These are phyloP conservation scores for Suillus bovinus DNA, from an alignment of 768 basidiomycete genomes.

Conservation along the genomic window DNA sequence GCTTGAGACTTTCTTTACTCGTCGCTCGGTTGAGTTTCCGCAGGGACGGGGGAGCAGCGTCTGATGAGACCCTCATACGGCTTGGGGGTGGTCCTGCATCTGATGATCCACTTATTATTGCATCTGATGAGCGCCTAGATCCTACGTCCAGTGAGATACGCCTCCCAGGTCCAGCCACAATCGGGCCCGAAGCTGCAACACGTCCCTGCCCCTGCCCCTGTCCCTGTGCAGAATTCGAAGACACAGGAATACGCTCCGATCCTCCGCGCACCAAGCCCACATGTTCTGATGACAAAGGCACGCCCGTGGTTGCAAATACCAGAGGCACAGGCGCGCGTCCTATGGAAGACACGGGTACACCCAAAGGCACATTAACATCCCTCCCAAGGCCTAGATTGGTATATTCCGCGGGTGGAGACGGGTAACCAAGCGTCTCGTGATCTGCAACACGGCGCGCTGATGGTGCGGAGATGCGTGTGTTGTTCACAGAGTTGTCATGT, in stretches of 20 bases:
- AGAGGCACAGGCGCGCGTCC: background rate
- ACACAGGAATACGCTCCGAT: background rate
- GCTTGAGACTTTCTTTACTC: slow-evolving; percentile 13
- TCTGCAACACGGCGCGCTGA: background rate
- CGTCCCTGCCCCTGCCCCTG: background rate
- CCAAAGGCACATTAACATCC: background rate
- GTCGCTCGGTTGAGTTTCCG: slow-evolving; percentile 23
- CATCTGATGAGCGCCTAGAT: background rate
- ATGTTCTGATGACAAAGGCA: background rate
- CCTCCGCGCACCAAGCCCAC: background rate
- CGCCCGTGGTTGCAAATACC: background rate
- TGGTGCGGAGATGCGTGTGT: slow-evolving; percentile 17
- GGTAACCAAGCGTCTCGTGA: slow-evolving; percentile 16
- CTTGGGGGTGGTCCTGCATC: background rate
- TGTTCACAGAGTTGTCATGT: slow-evolving; percentile 14
- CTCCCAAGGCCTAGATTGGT: background rate
- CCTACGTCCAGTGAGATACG: background rate
- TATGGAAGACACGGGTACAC: background rate
- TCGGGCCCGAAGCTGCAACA: background rate
- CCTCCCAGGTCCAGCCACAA: slow-evolving; percentile 8
- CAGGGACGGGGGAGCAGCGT: slow-evolving; percentile 4
- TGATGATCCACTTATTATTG: background rate
- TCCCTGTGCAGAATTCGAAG: background rate
- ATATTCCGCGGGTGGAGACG: slow-evolving; percentile 31
- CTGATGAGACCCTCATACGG: background rate